Conservation (phyloP, 192 early-diverging fungal species). For the Coemansia sp. region DNA sequence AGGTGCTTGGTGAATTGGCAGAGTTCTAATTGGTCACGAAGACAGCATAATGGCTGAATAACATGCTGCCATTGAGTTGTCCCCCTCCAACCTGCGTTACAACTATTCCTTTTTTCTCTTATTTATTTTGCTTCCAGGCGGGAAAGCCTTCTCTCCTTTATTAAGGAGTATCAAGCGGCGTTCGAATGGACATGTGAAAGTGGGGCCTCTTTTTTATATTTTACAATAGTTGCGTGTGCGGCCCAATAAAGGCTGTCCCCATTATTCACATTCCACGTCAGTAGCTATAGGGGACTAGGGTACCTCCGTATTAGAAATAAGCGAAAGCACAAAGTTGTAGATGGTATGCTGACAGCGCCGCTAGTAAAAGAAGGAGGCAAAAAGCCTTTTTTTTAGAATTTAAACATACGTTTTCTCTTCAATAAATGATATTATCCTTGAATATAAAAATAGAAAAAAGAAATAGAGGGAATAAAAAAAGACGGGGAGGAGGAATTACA, state of each 20-base stretch:
- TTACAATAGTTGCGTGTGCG: background rate
- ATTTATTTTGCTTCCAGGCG: background rate
- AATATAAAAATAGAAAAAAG: background rate
- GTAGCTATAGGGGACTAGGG: background rate
- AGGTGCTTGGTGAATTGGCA: background rate
- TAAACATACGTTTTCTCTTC: background rate
- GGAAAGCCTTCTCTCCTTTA: background rate
- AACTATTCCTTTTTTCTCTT: background rate
- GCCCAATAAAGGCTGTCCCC: background rate
- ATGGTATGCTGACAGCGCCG: too few relatives aligned
- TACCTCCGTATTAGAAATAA: too few relatives aligned
- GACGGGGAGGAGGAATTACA: background rate
- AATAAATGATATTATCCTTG: background rate
- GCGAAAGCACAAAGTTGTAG: too few relatives aligned
- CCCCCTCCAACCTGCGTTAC: background rate
- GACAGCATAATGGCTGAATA: constrained; percentile 9
- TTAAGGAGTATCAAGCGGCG: background rate
- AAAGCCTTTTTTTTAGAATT: background rate
- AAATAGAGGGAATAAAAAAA: background rate
- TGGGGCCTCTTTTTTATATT: background rate
- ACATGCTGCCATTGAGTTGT: constrained; percentile 6
- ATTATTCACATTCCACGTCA: background rate
- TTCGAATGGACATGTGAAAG: background rate
- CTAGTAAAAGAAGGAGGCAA: too few relatives aligned
- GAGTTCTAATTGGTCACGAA: constrained; percentile 5